Evolutionary conservation across 139 green algal genomes (phyloP), one percentile per base, ranked within the genome.

Genomic region (Volvox reticuliferus): DNA sequence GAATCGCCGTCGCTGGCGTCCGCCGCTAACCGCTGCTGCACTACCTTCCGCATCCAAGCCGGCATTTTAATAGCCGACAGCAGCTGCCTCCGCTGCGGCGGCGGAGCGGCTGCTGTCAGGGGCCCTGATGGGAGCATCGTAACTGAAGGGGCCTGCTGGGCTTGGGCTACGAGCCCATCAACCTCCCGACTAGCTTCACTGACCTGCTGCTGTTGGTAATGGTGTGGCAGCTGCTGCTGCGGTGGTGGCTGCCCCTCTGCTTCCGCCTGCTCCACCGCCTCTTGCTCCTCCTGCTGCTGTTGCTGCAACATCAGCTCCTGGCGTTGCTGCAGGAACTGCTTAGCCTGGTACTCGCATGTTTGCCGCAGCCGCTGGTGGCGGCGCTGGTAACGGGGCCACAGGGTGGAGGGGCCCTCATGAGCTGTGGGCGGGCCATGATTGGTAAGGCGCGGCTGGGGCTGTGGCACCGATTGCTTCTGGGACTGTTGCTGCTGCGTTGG

Each of bases 41-140:
- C 82, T 65, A 79, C 63, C 82, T 24, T 33, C 63, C 33, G 62
- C 82, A 88, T 88, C 82, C 82, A 88, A 2, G 65, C 22, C 6
- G 82, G 82, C 82, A 88, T 88, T 32, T 78, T 78, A 1, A 21
- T 13, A 13, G 24, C 75, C 17, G 75, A 61, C 18, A 81, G 75
- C 32, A 24, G 75, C 30, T 55, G 24, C 32, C 14, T 20, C 30
- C 16, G 71, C 71, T n/a, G 71, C 71, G 71, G 28, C 71, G 71
- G 26, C 6, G 71, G 71, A 18, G 26, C 71, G 6, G 65, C 65
- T 12, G 65, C 65, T 12, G 65, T 28, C 65, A 30, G 12, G 65
- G 65, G 9, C 65, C 21, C 21, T 28, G 65, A 73, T 14, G 21
- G 71, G 1, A 37, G 81, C 17, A 12, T 28, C 44, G 44, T 55